Evolutionary conservation across 2,329 filamentous ascomycete genomes (phyloP), one percentile per base, ranked within the genome.

Genomic region (Ceratocystis smalleyi): DNA sequence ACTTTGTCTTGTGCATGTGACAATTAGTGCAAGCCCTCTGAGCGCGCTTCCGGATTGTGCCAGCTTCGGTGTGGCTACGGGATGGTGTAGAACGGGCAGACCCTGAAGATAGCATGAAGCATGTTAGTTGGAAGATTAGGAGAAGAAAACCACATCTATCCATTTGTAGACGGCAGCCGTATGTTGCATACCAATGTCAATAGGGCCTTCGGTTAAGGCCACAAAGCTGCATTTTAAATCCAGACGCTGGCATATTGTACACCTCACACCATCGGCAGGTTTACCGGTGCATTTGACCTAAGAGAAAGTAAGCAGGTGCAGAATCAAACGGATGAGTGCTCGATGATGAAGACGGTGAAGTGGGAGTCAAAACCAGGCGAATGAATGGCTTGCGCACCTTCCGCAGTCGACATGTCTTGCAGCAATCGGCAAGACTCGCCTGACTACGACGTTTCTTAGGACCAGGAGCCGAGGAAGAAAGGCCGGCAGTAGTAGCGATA

Each of bases 241-340:
- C 15, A 76, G 70, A 54, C 74, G 70, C 22, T 70, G 68, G 64
- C 75, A 77, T 65, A 74, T 75, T 60, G 69, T 69, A 66, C 75
- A 77, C 12, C 74, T 68, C 17, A 19, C 49, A 7, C 72, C 73
- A 51, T 71, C 70, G 22, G 70, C 70, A 17, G 72, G 72, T 60
- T 73, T 74, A 5, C 75, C 75, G 5, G 72, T 71, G 64, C 75
- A 77, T 71, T 75, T 76, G n/a, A 77, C 75, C 75, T 77, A 68
- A 12, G 54, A 43, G 5, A 22, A 57, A 22, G 19, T 27, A 35
- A n/a, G 32, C n/a, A 59, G n/a, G 63, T 64, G 45, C 19, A 49
- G 19, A 49, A 22, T 22, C 24, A 45, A 47, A 43, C 19, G 35
- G 30, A 47, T 30, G 47, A 57, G 65, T 65, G 40, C 68, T 65